A percentile compares a stretch with the other conserved stretches of the same genome.
Conservation (phyloP, 257 asterid species). For the Verbena officinalis region DNA sequence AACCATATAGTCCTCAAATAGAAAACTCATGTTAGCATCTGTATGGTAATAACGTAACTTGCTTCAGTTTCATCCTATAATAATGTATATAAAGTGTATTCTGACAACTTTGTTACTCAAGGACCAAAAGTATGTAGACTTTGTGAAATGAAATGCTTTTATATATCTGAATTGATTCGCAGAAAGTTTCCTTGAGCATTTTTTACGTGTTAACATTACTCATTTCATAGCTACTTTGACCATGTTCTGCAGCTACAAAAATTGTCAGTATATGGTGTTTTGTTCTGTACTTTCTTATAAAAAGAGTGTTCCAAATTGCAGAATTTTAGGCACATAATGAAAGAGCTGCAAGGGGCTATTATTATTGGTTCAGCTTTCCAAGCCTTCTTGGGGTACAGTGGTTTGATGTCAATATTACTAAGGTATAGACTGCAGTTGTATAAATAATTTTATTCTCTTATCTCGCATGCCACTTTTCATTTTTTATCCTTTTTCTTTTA, state of each 20-base stretch:
- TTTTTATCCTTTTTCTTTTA: neutral
- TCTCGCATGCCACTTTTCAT: neutral
- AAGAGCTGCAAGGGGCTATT: conserved; percentile 94
- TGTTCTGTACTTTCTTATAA: conserved; percentile 10
- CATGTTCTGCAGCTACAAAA: neutral
- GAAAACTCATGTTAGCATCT: too few relatives aligned
- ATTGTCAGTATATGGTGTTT: neutral
- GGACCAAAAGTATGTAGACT: neutral
- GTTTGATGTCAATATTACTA: conserved; percentile 72
- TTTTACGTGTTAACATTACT: conserved; percentile 1
- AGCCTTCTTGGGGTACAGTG: conserved; percentile 91
- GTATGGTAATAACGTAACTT: too few relatives aligned
- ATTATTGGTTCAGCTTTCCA: conserved; percentile 95
- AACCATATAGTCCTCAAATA: too few relatives aligned
- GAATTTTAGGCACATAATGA: conserved; percentile 97
- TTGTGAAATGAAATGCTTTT: conserved; percentile 15
- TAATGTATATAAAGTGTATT: too few relatives aligned
- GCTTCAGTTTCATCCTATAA: too few relatives aligned
- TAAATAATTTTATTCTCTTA: neutral
- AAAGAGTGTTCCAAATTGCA: conserved; percentile 40
- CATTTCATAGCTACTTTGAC: neutral
- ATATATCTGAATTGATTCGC: conserved; percentile 20
- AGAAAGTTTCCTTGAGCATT: neutral
- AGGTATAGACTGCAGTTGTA: conserved; percentile 45
- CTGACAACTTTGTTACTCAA: neutral